Base-by-base conservation (phyloP, 2,329 filamentous ascomycete species). In the Lasiodiplodia sp. region DNA sequence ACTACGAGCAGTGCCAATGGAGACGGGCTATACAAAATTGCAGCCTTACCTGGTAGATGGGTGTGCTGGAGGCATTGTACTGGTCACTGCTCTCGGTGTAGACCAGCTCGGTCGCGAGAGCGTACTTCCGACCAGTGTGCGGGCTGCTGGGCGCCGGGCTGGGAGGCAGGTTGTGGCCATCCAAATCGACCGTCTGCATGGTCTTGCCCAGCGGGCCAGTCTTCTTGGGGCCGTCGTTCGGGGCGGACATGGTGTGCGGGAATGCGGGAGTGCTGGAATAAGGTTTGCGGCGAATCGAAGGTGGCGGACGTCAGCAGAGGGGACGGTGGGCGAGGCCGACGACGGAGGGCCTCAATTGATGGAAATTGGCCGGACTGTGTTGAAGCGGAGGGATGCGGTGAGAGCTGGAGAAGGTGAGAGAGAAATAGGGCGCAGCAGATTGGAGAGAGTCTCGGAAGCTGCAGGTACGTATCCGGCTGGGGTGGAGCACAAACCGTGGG, bases 81-180 rank as follows among this genome's bases (percentile, higher is more conserved):
- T 99, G 96, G 81, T 99, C 96, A 82, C 91, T 96, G 79, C 91
- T 90, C 75, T 99, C 96, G 64, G 95, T 98, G 81, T 95, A 98
- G 70, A 99, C 96, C 71, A 99, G 85, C 83, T 99, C 96, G 4
- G 96, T 99, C 69, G 95, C 95, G 70, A 99, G 88, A 56, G 94
- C 94, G 82, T 98, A 99, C 73, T 93, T 92, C 73, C 91, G 89
- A 71, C 93, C 94, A 77, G 90, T 92, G 77, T 91, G 88, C 28
- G 96, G 96, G 77, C 91, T 97, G 18, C 95, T 98, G 2, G 95
- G 94, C 28, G 96, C 93, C 2, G 96, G 96, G 8, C 96, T 97
- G 23, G 79, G 79, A 14, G 79, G 79, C 52, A 80, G 73, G 69
- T 80, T 73, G 72, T 80, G 78, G 58, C 79, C 79, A 56, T 80